Evolutionary conservation across 495 filamentous ascomycete genomes (phyloP), one percentile per base, ranked within the genome.

Genomic region (Usnea hakonensis): DNA sequence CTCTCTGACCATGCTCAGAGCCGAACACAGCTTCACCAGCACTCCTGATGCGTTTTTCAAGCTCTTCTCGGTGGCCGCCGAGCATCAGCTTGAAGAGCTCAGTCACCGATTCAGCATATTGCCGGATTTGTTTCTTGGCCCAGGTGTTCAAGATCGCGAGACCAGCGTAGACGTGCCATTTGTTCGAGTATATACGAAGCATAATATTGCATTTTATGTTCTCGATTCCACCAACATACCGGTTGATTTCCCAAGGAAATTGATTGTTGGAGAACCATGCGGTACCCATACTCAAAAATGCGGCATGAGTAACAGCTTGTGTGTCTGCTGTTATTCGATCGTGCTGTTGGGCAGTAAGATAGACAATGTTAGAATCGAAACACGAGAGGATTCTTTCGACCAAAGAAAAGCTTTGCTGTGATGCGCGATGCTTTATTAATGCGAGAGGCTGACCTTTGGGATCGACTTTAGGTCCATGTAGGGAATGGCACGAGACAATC

Each of bases 121-220:
- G 91, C 58, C 85, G 79, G 69, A 98, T 97, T 73, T 98, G 94
- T 73, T 85, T 78, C 71, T 90, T 90, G 3, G 94, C 94, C 28
- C 88, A 84, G 6, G 92, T 91, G 72, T 98, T 98, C 43, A 98
- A 81, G 73, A 98, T 98, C 8, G 95, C 94, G 9, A 98, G 85
- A 5, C 94, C 94, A 37, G 94, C 94, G 73, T 98, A 98, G 60
- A 98, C 94, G 74, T 98, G 94, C 94, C 94, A 98, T 74, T 97
- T 97, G 73, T 95, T 95, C 62, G 88, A 86, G 76, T 97, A 98
- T 73, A 98, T 98, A 67, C 94, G 90, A 64, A 98, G 75, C 43
- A 90, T 97, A 64, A 97, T 84, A 74, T 98, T 98, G 75, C 97
- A 97, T 77, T 98, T 98, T 70, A 97, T 90, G 74, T 98, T 98